Evolutionary conservation across 148 eudicot genomes (phyloP), one percentile per base, ranked within the genome.

Genomic region (Rhododendron ovatum): DNA sequence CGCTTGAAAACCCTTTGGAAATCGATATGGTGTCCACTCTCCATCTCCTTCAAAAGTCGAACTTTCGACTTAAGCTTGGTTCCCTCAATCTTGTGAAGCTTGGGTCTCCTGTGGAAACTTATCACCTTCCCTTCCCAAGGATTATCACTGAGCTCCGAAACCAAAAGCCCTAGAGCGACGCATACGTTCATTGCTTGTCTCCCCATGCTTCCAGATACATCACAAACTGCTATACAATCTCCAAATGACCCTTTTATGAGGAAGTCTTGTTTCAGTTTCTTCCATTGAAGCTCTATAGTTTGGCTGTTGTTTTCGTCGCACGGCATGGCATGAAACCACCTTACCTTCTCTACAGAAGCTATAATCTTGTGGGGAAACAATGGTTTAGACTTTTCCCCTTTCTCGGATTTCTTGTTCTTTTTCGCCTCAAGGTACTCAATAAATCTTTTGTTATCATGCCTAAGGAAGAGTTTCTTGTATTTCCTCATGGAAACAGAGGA

Each of bases 101-200:
- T 14, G 5, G 80, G 80, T 37, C 43, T 77, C 14, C 20, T 41
- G 26, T 41, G 7, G 48, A 77, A 77, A 15, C 5, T 77, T 5
- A 77, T 77, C 6, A 77, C 48, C n/a, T 77, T 77, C 26, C 80
- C 80, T n/a, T 77, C 39, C 80, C 48, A 77, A 37, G 80, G 80
- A 22, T 39, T 7, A 37, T 77, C 80, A 41, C 77, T 71, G 18
- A 71, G 77, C 77, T 71, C 77, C 2, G 41, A 71, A 71, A 71
- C 77, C 37, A 71, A 77, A 11, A 77, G 13, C n/a, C 50, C 80
- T 18, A 77, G 80, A 22, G 80, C 28, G 5, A 77, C 50, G 11
- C 80, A 77, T 3, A 39, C 48, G 5, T 77, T 77, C 80, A 20
- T 18, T 39, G n/a, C 48, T n/a, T 18, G 45, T 41, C 80, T 39